phyloP scores from a whole-genome alignment of 345 rosid species.

The Barbarea vulgaris region DNA sequence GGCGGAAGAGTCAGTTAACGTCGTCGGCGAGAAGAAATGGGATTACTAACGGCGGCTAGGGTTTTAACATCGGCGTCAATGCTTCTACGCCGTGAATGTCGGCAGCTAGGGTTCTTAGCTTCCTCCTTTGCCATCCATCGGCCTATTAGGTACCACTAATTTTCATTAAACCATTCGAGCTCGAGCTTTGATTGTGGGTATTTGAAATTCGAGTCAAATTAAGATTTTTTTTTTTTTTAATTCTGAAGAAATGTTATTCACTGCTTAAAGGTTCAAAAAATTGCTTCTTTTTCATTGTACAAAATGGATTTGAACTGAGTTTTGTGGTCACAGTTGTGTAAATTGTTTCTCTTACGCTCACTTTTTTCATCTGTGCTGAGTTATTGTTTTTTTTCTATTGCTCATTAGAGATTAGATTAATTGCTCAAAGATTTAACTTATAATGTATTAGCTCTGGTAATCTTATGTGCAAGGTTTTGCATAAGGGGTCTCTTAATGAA shows the following conservation, averaged over 20 bases:
- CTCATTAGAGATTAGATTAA: not conserved
- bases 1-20: not conserved
- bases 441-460: constrained; percentile 58
- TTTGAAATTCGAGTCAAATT: no score
- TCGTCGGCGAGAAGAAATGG: constrained; percentile 29
- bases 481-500: constrained; percentile 26
- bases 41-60: constrained; percentile 45
- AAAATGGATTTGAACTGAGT: no score
- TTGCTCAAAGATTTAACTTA: constrained; percentile 36
- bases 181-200: no score
- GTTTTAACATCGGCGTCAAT: constrained; percentile 21
- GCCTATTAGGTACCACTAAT: constrained; percentile 42
- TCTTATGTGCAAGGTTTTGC: constrained; percentile 66
- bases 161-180: constrained; percentile 14
- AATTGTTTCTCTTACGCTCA: no score
- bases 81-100: constrained; percentile 32
- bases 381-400: not conserved
- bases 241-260: no score
- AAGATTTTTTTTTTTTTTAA: no score
- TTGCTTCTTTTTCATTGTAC: no score
- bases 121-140: constrained; percentile 7
- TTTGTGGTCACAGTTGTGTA: no score
- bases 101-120: constrained; percentile 23
- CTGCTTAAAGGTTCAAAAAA: no score
- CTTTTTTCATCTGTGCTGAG: no score